Percentiles rank a stretch among this genome's conserved stretches.
These are phyloP conservation scores for Bryoerythrophyllum caledonicum DNA, from an alignment of 225 moss, liverwort and hornwort genomes.

Conservation along the genomic window DNA sequence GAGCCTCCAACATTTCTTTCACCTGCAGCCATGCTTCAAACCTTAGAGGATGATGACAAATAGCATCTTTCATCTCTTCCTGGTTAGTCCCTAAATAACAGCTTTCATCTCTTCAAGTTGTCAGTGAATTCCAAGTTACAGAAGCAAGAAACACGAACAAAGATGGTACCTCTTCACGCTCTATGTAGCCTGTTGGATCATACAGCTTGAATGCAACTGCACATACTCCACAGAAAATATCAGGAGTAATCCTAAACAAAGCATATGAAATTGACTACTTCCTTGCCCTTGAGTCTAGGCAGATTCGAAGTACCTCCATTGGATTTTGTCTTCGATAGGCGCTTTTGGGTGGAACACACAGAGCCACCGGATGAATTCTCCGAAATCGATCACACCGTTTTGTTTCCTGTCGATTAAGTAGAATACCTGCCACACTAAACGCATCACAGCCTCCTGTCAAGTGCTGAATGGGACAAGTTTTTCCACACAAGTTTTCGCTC, in stretches of 20 bases:
- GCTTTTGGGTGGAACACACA: constrained; percentile 52
- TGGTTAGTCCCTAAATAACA: too few relatives aligned
- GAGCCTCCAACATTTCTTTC: constrained; percentile 51
- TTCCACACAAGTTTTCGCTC: background rate
- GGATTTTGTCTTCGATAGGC: background rate
- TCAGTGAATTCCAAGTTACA: background rate
- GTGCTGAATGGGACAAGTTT: too few relatives aligned
- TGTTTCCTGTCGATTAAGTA: constrained; percentile 52
- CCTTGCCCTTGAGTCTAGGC: too few relatives aligned
- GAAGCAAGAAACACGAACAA: background rate
- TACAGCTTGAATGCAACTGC: background rate
- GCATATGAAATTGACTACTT: background rate
- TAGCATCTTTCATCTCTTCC: too few relatives aligned
- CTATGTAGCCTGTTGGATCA: background rate
- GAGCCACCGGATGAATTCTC: constrained; percentile 55
- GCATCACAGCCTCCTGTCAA: constrained; percentile 20
- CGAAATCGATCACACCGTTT: constrained; percentile 64
- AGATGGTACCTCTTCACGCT: background rate
- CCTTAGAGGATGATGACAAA: background rate
- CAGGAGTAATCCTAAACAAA: too few relatives aligned
- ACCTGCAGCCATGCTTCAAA: constrained; percentile 35
- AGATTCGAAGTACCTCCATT: background rate
- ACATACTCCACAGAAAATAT: background rate
- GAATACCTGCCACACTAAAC: constrained; percentile 42
- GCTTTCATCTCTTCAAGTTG: background rate